Base-by-base conservation (phyloP, 805 yeast species). In the Clavispora vitiphila region DNA sequence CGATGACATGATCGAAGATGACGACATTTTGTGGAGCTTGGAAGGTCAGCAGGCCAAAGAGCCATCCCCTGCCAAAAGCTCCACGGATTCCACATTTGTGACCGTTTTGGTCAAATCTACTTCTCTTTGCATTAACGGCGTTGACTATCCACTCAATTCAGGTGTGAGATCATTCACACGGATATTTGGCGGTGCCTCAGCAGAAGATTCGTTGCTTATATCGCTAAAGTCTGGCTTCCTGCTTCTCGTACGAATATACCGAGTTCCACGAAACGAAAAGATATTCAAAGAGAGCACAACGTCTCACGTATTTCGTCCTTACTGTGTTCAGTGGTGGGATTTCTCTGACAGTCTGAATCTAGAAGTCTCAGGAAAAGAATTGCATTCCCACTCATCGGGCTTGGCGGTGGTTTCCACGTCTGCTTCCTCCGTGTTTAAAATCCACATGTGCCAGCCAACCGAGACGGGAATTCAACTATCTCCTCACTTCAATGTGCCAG, bases 281-380 rank as follows among this genome's bases (percentile, higher is more conserved):
- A 58, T 51, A 37, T 50, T 50, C 32, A 38, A 49, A 2, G 45
- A 46, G 3, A 23, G 34, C 38, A 37, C 36, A 23, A 46, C 53
- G 2, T 53, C 49, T 15, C 55, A 54, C 23, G 53, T 65, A 5
- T 61, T 52, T 46, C 62, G 61, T 30, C 78, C 78, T 1, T 70
- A 65, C 45, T 68, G 70, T 8, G 75, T 74, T 0, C 78, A 74
- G 47, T 73, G 77, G 78, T 74, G 78, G 79, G 65, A 60, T 16
- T 46, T 42, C 46, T 55, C 25, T 53, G 54, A 31, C 47, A 40
- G 21, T 23, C 42, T 6, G 27, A 25, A 35, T 27, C 35, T 42
- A 21, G 52, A 45, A 24, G 48, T 50, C 7, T 47, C 67, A 2
- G 71, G 72, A 3, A 48, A 44, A 23, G 50, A 57, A 3, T 47